phyloP scores from a whole-genome alignment of 306 rosid species.

The Lathyrus tuberosus region DNA sequence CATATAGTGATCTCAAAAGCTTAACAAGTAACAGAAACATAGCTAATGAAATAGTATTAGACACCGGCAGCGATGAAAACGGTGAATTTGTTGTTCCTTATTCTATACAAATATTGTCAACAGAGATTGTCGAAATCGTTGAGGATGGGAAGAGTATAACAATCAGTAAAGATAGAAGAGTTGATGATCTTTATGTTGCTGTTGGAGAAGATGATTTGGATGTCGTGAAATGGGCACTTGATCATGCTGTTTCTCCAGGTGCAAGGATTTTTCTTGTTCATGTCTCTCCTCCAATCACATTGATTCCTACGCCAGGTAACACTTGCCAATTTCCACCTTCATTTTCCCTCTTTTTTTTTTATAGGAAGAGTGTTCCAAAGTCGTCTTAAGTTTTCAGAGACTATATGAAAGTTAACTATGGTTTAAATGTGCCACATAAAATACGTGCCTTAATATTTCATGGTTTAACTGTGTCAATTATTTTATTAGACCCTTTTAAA shows the following conservation, averaged over 20 bases:
- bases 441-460: too few species aligned
- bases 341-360: too few species aligned
- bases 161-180: constrained; percentile 35
- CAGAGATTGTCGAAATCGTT: constrained; percentile 67
- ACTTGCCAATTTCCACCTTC: not conserved
- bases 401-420: too few species aligned
- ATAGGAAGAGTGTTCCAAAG: too few species aligned
- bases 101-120: constrained; percentile 40
- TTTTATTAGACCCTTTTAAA: too few species aligned
- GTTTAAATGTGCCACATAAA: too few species aligned
- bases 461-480: too few species aligned
- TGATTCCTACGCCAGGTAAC: constrained; percentile 78
- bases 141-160: constrained; percentile 52
- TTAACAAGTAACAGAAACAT: not conserved
- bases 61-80: not conserved
- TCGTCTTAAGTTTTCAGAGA: too few species aligned
- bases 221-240: constrained; percentile 75
- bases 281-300: constrained; percentile 67
- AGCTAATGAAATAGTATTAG: constrained; percentile 13
- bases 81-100: constrained; percentile 1
- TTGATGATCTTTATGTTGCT: constrained; percentile 69
- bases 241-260: constrained; percentile 63
- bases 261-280: constrained; percentile 71
- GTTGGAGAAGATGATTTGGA: constrained; percentile 75
- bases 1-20: constrained; percentile 40